These are phyloP conservation scores for Pseudonitzschia pungens DNA, from an alignment of 108 stramenopile species.

Conservation along the genomic window DNA sequence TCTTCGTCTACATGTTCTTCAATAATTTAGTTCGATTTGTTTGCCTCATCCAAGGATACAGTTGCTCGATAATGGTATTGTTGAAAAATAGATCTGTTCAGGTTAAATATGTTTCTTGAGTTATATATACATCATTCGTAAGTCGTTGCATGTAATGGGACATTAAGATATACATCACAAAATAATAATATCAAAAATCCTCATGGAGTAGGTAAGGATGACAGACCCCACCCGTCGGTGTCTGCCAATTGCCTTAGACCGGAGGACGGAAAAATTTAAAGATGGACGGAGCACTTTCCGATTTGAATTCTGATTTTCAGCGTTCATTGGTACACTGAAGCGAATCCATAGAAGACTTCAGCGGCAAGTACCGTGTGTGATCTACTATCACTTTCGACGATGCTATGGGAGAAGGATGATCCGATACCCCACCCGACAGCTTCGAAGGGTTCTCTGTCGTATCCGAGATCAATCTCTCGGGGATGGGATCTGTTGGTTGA, in stretches of 20 bases:
- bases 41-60: no score
- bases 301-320: background rate
- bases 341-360: background rate
- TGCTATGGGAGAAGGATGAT: background rate
- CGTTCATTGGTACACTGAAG: background rate
- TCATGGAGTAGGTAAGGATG: background rate
- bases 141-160: background rate
- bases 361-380: slow-evolving; percentile 18
- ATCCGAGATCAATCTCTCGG: background rate
- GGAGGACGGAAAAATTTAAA: background rate
- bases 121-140: no score
- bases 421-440: background rate
- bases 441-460: background rate
- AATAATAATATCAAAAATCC: slow-evolving; percentile 1
- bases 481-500: background rate
- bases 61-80: no score
- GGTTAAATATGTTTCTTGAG: no score
- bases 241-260: background rate
- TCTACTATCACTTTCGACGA: slow-evolving; percentile 11
- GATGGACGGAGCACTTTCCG: background rate
- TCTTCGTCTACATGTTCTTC: no score
- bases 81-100: no score
- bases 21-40: no score
- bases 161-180: background rate
- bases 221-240: background rate